Evolutionary conservation across 805 yeast species (phyloP).

Genomic region (Isabelozyma gotoi): DNA sequence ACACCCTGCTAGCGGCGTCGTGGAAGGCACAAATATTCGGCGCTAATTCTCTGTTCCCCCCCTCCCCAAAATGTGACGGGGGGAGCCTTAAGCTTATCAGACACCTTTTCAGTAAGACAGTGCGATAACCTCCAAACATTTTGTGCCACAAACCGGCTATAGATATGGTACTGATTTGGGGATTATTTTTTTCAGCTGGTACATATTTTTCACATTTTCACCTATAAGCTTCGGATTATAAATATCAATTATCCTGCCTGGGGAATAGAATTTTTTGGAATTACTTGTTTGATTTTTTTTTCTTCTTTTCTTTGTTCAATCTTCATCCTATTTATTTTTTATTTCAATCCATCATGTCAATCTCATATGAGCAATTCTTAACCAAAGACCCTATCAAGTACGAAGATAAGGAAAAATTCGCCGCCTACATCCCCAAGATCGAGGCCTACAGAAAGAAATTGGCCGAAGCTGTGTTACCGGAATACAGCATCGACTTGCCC

Average conservation of each 20-base stretch:
- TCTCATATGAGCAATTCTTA: conserved; percentile 22
- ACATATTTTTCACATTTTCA: too few species aligned
- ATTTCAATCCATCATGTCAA: conserved; percentile 4
- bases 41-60: not conserved
- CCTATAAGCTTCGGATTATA: not conserved
- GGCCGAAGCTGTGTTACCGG: conserved; percentile 26
- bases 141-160: too few species aligned
- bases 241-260: not conserved
- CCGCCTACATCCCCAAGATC: conserved; percentile 47
- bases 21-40: not conserved
- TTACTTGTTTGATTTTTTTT: not conserved
- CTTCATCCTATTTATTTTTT: not conserved
- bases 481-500: conserved; percentile 31
- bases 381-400: conserved; percentile 31
- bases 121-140: not conserved
- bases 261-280: too few species aligned
- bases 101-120: not conserved
- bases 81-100: not conserved
- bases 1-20: too few species aligned
- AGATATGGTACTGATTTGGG: too few species aligned
- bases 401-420: conserved; percentile 44
- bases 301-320: not conserved
- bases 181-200: too few species aligned
- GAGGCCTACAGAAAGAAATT: conserved; percentile 35
- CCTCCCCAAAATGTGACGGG: not conserved